Evolutionary conservation across 2,329 filamentous ascomycete genomes (phyloP), one percentile per base, ranked within the genome.

Genomic region (Dothistroma pini): DNA sequence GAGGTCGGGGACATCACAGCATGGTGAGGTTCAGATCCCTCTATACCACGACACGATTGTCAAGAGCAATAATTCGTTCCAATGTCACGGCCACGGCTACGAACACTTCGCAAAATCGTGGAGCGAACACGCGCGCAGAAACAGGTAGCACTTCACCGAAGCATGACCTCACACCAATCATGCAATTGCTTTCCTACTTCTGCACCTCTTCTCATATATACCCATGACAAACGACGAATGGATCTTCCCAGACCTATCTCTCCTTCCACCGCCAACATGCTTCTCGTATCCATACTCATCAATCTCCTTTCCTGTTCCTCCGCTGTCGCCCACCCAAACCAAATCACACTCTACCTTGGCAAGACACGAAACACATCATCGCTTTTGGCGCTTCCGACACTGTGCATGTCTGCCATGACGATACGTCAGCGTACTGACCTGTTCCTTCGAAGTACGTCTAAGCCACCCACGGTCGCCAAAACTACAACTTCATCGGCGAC

Each of bases 1-100:
- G 95, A 97, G 77, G 91, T 97, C 21, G 93, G 93, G 63, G 95
- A 97, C 73, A 96, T 97, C 69, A 96, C 92, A 35, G 92, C 91
- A 22, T 97, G 93, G 93, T 97, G 56, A 65, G 54, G 25, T 55
- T 3, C 3, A 16, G 10, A 7, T 14, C 6, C n/a, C 44, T 44
- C 53, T 32, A n/a, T 6, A 25, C 35, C 21, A 31, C 1, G 53
- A 7, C 31, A 47, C 10, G 4, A 34, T 10, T 12, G 6, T 47
- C 2, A 32, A 8, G 25, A 4, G 12, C 2, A 2, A 49, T 49
- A 3, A 10, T 7, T 31, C 16, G 49, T 12, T 52, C 6, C 51
- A n/a, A n/a, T 35, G 51, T 31, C 21, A 52, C 49, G 3, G 19
- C 49, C 14, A 11, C 35, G 9, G 51, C n/a, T 12, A 31, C 21